These are phyloP conservation scores for Starmerella asiatica DNA, from an alignment of 805 yeast species.

Conservation along the genomic window DNA sequence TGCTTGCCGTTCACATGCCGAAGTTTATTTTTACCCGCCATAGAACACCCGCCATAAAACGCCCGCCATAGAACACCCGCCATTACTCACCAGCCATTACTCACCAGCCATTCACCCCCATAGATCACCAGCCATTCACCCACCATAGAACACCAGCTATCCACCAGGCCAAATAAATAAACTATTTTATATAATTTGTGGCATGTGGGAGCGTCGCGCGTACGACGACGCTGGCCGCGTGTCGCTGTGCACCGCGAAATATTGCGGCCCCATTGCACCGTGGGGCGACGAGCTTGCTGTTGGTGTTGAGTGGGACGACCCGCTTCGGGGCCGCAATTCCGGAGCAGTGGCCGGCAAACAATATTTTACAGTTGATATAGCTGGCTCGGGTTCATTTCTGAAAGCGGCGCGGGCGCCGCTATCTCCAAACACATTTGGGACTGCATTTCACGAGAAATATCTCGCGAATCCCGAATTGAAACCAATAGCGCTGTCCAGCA, in stretches of 20 bases:
- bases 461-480: constrained; percentile 25
- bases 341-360: constrained; percentile 43
- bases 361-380: constrained; percentile 40
- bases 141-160: no score
- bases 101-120: no score
- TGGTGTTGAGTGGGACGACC: constrained; percentile 83
- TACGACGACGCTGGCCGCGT: constrained; percentile 5
- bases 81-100: no score
- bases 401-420: constrained; percentile 34
- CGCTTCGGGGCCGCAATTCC: constrained; percentile 53
- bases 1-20: no score
- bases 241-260: constrained; percentile 44
- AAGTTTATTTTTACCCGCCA: no score
- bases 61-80: no score
- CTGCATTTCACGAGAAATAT: constrained; percentile 42
- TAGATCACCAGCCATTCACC: no score
- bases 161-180: no score
- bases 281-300: constrained; percentile 49
- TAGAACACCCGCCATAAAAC: no score
- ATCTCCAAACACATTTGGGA: constrained; percentile 27
- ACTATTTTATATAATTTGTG: no score
- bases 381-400: constrained; percentile 49
- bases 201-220: constrained; percentile 12
- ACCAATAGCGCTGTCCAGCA: constrained; percentile 36
- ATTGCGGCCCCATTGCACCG: constrained; percentile 42